These are phyloP conservation scores for Starmerella stellata DNA, from an alignment of 805 yeast species.

Conservation along the genomic window DNA sequence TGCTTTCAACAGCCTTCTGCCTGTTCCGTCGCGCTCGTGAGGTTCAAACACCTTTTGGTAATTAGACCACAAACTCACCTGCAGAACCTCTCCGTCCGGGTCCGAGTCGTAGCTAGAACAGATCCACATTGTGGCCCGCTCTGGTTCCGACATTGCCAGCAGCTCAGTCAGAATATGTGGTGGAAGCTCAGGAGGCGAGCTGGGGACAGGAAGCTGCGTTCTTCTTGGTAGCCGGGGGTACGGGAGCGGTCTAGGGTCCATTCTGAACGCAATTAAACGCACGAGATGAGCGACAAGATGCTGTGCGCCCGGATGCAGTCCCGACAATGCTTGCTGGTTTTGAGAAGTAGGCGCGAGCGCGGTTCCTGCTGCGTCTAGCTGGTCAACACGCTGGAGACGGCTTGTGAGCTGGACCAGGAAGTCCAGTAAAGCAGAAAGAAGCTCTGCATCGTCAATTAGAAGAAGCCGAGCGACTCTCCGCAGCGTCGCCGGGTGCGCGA, in stretches of 20 bases:
- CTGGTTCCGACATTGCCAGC: conserved; percentile 57
- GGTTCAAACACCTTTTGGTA: conserved; percentile 74
- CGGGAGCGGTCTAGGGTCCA: conserved; percentile 24
- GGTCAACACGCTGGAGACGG: conserved; percentile 37
- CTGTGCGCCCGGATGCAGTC: too few relatives aligned
- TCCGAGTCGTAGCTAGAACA: conserved; percentile 74
- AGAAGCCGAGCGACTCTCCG: conserved; percentile 19
- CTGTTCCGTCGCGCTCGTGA: conserved; percentile 33
- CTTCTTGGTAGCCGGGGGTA: conserved; percentile 24
- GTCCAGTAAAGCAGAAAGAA: conserved; percentile 55
- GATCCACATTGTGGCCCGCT: conserved; percentile 86
- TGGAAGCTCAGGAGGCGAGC: conserved; percentile 43
- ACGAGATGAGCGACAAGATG: conserved; percentile 42
- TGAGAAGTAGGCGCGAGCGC: too few relatives aligned
- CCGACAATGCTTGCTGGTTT: too few relatives aligned
- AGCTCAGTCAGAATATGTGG: conserved; percentile 40
- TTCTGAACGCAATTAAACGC: conserved; percentile 35
- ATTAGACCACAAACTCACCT: conserved; percentile 86
- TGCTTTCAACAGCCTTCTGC: conserved; percentile 60
- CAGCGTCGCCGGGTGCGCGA: not conserved
- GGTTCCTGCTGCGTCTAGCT: conserved; percentile 33
- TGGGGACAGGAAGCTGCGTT: conserved; percentile 46
- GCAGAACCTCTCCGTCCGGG: conserved; percentile 71
- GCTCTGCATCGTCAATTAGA: conserved; percentile 48
- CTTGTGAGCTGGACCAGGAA: conserved; percentile 67